Evolutionary conservation across 768 basidiomycete species (phyloP).

Genomic region (Galerina sulciceps): DNA sequence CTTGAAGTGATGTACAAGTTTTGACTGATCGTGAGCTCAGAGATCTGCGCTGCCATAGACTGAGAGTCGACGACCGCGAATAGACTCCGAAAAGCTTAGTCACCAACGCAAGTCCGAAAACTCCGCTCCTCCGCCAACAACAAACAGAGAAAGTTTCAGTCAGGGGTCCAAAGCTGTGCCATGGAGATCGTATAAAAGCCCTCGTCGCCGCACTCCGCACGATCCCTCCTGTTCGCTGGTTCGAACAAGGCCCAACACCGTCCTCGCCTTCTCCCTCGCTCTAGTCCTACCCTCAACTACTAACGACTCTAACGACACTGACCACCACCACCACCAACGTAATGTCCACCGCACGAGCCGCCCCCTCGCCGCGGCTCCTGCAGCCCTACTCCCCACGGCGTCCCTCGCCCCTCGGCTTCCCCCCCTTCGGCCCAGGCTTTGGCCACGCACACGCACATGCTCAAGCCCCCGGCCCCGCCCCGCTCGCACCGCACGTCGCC

Average conservation of each 20-base stretch:
- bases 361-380: constrained; percentile 19
- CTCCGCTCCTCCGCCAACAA: neutral
- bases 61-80: too few species aligned
- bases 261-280: too few species aligned
- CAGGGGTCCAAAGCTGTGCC: constrained; percentile 15
- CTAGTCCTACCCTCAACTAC: too few species aligned
- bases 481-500: constrained; percentile 23
- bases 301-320: constrained; percentile 10
- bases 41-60: too few species aligned
- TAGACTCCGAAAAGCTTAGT: too few species aligned
- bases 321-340: too few species aligned
- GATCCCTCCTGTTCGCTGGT: constrained; percentile 23
- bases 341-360: constrained; percentile 16
- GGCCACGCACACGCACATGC: too few species aligned
- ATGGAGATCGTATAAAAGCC: constrained; percentile 18
- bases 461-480: too few species aligned
- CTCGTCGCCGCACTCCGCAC: neutral
- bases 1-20: too few species aligned
- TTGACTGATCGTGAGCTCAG: too few species aligned
- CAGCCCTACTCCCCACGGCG: constrained; percentile 25
- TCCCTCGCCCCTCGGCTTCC: constrained; percentile 23
- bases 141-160: neutral
- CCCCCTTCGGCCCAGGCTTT: constrained; percentile 19
- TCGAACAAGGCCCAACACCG: constrained; percentile 19
- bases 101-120: constrained; percentile 7